Evolutionary conservation across 2,329 filamentous ascomycete genomes (phyloP), one percentile per base, ranked within the genome.

Genomic region (Fusarium paranaense): DNA sequence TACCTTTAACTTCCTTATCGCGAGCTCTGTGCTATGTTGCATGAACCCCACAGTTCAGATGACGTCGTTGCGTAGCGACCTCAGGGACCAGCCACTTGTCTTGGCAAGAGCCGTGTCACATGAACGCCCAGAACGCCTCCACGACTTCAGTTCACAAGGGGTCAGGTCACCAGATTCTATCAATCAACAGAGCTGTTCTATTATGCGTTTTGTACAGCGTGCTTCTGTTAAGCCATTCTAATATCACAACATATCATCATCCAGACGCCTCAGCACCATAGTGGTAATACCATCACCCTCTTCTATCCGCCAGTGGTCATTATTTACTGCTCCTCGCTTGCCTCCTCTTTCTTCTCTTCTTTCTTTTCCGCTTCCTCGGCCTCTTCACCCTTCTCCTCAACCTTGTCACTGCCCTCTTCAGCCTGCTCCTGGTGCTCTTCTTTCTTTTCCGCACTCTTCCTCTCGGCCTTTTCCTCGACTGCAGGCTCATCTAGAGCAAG

Each of bases 401-500:
- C 37, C 38, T 64, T 56, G 20, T 33, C 45, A 18, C 60, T 58
- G 16, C 22, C 47, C 25, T 64, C 58, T 50, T 42, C 50, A 13
- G 22, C 59, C 45, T 54, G 56, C 18, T 69, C 68, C 40, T 64
- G 27, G 37, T 62, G 16, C 33, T 60, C 56, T 32, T 33, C 47
- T 25, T 62, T 47, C 33, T 33, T 40, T 3, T 56, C 50, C 14
- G 32, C 33, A 9, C n/a, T 32, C 58, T 62, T 47, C 13, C 64
- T 37, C 9, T 37, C 45, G 16, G 20, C 22, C 30, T 64, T 66
- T 25, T 68, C 66, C 62, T 73, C 69, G 30, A 56, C 64, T 7
- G 61, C 40, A 11, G 76, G 63, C 40, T 85, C 86, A 64, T 91
- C 90, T 8, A 90, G 78, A 35, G 87, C 86, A 54, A 92, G 80